Evolutionary conservation across 116 monocot genomes (phyloP), one percentile per base, ranked within the genome.

Genomic region (Papilionanthe hybrid): DNA sequence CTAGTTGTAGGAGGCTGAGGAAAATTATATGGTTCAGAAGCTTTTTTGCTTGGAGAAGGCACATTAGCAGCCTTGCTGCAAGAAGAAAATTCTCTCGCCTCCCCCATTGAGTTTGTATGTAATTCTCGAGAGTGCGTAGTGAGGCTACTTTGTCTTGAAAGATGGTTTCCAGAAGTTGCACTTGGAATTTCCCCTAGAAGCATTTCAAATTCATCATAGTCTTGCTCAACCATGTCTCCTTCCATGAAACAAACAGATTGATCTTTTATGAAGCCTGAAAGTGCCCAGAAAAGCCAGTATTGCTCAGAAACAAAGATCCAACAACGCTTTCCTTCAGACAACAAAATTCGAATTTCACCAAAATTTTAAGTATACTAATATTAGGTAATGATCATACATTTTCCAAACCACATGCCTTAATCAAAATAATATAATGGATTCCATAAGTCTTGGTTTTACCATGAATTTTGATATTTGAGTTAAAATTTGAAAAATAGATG

Each of bases 141-240:
- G 25, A 25, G 47, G 75, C 22, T 5, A 25, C 10, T 9, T 47
- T 47, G n/a, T 47, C 3, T 32, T 18, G 9, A 23, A 15, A 75
- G 75, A 75, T 47, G 43, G 60, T 81, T 81, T 45, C 76, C 76
- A 28, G 72, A 79, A 75, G 83, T 83, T 45, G 41, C 74, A 55
- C 55, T 79, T 5, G 79, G 83, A 47, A 79, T 79, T 74, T 83
- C n/a, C 30, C 50, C 66, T 37, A 83, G 79, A 12, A 83, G 75
- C 75, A 65, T 66, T 22, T 83, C 75, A 19, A 83, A 25, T 55
- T 79, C 83, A 83, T 79, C 75, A 18, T 13, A 22, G 13, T 74
- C 57, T 42, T 42, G 56, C 30, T 60, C 45, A 55, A 19, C 32
- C 42, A 60, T 48, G 45, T 67, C 67, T 66, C 67, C 75, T 83